These are phyloP conservation scores for Microstegium vimineum DNA, from an alignment of 176 grass and related monocot species.

Conservation along the genomic window DNA sequence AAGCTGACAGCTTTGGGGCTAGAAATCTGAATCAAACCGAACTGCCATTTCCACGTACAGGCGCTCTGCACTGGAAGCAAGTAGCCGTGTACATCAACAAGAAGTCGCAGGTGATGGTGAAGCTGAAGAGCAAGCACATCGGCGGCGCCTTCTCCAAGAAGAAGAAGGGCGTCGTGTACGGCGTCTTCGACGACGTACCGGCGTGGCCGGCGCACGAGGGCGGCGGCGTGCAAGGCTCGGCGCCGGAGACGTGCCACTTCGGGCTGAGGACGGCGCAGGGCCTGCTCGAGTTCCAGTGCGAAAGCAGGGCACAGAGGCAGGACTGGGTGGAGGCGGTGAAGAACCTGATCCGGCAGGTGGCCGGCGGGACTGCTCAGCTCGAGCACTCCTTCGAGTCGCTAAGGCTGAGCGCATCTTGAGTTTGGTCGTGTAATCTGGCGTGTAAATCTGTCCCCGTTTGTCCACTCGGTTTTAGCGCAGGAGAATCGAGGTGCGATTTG, in stretches of 20 bases:
- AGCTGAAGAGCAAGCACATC: conserved; percentile 61
- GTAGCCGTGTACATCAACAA: conserved; percentile 46
- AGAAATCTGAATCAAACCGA: neutral
- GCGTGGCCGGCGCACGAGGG: conserved; percentile 28
- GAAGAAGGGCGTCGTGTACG: conserved; percentile 55
- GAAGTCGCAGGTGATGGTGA: conserved; percentile 51
- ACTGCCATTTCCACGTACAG: neutral
- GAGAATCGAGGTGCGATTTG: neutral
- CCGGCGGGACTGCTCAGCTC: conserved; percentile 42
- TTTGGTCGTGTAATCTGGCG: neutral
- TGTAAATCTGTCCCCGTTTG: conserved; percentile 1
- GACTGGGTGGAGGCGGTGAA: conserved; percentile 54
- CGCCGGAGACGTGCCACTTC: conserved; percentile 20
- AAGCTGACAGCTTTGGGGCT: too few relatives aligned
- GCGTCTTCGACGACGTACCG: conserved; percentile 40
- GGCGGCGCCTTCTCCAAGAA: conserved; percentile 61
- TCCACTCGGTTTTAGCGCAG: conserved; percentile 7
- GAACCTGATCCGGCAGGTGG: conserved; percentile 50
- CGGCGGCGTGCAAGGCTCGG: neutral
- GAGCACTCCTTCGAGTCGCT: conserved; percentile 44
- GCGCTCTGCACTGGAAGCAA: conserved; percentile 36
- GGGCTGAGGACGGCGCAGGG: conserved; percentile 47
- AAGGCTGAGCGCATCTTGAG: conserved; percentile 27
- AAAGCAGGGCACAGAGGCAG: conserved; percentile 21
- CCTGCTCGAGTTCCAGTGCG: conserved; percentile 47